Conservation (phyloP, 1,284 basidiomycete species). For the Caloboletus firmus region DNA sequence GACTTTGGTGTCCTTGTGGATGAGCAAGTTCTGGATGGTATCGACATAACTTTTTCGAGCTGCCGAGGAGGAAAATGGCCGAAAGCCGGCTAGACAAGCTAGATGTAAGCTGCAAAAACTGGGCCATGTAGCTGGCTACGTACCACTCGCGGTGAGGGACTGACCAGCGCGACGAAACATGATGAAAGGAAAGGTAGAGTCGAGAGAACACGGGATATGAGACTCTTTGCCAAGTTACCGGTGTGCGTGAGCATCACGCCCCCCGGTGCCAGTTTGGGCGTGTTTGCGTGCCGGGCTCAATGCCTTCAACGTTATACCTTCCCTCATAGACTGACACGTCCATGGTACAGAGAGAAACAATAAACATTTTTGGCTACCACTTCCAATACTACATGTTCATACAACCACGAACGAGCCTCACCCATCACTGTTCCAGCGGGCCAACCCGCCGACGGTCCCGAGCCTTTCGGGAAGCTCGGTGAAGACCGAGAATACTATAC, state of each 20-base stretch:
- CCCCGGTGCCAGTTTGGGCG: constrained; percentile 28
- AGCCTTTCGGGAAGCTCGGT: constrained; percentile 66
- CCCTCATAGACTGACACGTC: constrained; percentile 2
- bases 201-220: constrained; percentile 12
- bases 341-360: constrained; percentile 6
- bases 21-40: constrained; percentile 88
- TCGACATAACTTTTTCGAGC: constrained; percentile 78
- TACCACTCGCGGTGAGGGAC: constrained; percentile 54
- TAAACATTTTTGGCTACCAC: constrained; percentile 22
- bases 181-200: constrained; percentile 11
- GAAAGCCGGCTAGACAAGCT: constrained; percentile 55
- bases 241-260: constrained; percentile 14
- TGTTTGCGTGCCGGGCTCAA: constrained; percentile 20
- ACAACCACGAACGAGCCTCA: neutral
- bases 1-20: constrained; percentile 94
- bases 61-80: constrained; percentile 78
- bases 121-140: constrained; percentile 15
- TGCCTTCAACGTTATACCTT: too few species aligned
- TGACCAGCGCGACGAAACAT: constrained; percentile 63
- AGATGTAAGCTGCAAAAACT: neutral
- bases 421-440: constrained; percentile 40
- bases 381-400: constrained; percentile 14
- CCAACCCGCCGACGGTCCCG: constrained; percentile 62
- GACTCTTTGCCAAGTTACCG: constrained; percentile 3
- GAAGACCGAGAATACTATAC: constrained; percentile 64